Percentiles rank a stretch among this genome's conserved stretches.
These are phyloP conservation scores for Inga leiocalycina DNA, from an alignment of 306 rosid genomes.

Conservation along the genomic window DNA sequence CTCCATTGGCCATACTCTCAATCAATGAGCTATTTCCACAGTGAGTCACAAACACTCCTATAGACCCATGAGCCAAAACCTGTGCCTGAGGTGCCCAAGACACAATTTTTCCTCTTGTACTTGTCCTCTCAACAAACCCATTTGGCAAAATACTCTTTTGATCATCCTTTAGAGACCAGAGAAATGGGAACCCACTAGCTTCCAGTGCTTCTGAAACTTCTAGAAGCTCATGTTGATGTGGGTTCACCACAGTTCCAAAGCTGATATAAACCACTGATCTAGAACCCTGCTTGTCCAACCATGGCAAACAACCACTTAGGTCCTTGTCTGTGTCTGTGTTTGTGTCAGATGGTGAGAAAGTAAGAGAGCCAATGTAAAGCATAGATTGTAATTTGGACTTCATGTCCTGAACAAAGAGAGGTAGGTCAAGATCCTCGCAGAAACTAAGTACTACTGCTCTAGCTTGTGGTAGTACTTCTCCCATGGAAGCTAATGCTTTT, in stretches of 20 bases:
- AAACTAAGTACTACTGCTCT: slow-evolving; percentile 28
- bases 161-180: not conserved
- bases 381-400: slow-evolving; percentile 29
- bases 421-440: slow-evolving; percentile 24
- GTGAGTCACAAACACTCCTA: slow-evolving; percentile 40
- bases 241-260: slow-evolving; percentile 7
- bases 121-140: slow-evolving; percentile 36
- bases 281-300: slow-evolving; percentile 5
- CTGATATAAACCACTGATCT: slow-evolving; percentile 22
- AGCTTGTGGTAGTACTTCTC: slow-evolving; percentile 34
- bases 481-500: not conserved
- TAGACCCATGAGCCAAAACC: slow-evolving; percentile 32
- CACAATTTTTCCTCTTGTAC: slow-evolving; percentile 26
- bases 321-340: not conserved
- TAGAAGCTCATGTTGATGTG: not conserved
- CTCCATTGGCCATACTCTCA: slow-evolving; percentile 36
- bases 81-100: slow-evolving; percentile 41
- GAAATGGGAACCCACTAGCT: not conserved
- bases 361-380: slow-evolving; percentile 32
- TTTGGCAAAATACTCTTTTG: not conserved
- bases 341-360: not conserved
- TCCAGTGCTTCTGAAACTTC: slow-evolving; percentile 9
- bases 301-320: slow-evolving; percentile 23
- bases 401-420: slow-evolving; percentile 20
- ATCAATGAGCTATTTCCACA: slow-evolving; percentile 34